A percentile compares a stretch with the other conserved stretches of the same genome.
Conservation (phyloP, 371 early-diverging fungal genomes). For the Batrachochytrium dendrobatidis region DNA sequence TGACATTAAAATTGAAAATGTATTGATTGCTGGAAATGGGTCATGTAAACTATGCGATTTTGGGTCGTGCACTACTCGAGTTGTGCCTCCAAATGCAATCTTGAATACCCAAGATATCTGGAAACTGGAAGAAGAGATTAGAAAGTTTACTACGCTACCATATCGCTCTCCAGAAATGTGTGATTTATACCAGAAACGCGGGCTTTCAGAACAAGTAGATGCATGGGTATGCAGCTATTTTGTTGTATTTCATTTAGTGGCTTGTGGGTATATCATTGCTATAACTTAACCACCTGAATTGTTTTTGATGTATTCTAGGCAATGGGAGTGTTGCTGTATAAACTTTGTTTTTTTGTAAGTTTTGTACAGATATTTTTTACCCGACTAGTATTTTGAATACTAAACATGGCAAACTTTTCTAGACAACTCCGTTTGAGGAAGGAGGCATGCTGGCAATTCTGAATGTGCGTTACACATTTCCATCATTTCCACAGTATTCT, state of each 20-base stretch:
- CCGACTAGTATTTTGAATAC: background rate
- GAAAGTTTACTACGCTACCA: constrained; percentile 80
- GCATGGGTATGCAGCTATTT: constrained; percentile 39
- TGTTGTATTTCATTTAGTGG: background rate
- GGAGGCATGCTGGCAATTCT: constrained; percentile 77
- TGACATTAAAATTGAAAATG: constrained; percentile 76
- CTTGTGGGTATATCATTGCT: background rate
- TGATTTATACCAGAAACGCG: constrained; percentile 74
- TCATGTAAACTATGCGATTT: constrained; percentile 89
- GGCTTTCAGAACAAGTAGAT: constrained; percentile 80
- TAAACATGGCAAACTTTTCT: constrained; percentile 17
- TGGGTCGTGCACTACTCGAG: constrained; percentile 76
- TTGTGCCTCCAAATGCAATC: constrained; percentile 45
- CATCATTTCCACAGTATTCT: constrained; percentile 62
- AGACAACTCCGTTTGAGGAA: constrained; percentile 92
- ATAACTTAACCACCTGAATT: constrained; percentile 8
- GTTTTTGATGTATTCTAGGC: constrained; percentile 43
- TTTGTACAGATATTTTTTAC: background rate
- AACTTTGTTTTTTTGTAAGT: constrained; percentile 51
- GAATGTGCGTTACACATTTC: constrained; percentile 78
- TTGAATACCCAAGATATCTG: constrained; percentile 50
- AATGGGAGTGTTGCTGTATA: constrained; percentile 84
- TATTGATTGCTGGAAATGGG: constrained; percentile 35
- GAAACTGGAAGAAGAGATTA: constrained; percentile 78
- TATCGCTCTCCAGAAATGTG: constrained; percentile 91